phyloP scores from a whole-genome alignment of 2,329 filamentous ascomycete species.

The Curvularia verruculosa region DNA sequence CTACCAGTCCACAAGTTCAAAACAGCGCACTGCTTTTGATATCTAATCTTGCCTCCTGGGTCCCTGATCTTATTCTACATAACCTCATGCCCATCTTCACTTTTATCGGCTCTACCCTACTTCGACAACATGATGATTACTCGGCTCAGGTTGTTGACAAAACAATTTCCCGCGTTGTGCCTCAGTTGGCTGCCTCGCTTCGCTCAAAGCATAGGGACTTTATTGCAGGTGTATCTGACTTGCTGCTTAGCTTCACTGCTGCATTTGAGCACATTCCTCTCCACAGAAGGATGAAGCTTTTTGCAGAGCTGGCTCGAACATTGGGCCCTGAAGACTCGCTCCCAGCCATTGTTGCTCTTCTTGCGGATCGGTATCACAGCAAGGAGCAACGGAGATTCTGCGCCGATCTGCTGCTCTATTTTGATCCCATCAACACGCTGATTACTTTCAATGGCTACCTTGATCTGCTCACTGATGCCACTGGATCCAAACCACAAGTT shows the following conservation, averaged over 20 bases:
- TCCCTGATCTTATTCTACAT: conserved; percentile 89
- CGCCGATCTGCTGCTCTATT: conserved; percentile 73
- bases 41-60: conserved; percentile 82
- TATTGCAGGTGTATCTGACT: conserved; percentile 81
- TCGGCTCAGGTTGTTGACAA: conserved; percentile 94
- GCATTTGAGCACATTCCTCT: conserved; percentile 95
- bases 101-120: conserved; percentile 90
- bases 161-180: conserved; percentile 92
- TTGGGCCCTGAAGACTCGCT: conserved; percentile 86
- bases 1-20: conserved; percentile 89
- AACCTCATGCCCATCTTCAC: conserved; percentile 99
- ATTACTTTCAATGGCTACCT: conserved; percentile 75
- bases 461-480: conserved; percentile 74
- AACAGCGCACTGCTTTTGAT: conserved; percentile 89
- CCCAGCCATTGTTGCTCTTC: conserved; percentile 84
- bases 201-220: conserved; percentile 77
- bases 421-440: conserved; percentile 77
- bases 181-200: conserved; percentile 84
- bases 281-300: conserved; percentile 81
- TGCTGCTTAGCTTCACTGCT: conserved; percentile 93
- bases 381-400: conserved; percentile 78
- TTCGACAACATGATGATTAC: conserved; percentile 94
- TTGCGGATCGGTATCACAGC: conserved; percentile 86
- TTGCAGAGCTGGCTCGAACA: conserved; percentile 82
- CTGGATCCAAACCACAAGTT: conserved; percentile 74